Base-by-base conservation (phyloP, 2,329 filamentous ascomycete genomes). In the Cladosporium sp. region DNA sequence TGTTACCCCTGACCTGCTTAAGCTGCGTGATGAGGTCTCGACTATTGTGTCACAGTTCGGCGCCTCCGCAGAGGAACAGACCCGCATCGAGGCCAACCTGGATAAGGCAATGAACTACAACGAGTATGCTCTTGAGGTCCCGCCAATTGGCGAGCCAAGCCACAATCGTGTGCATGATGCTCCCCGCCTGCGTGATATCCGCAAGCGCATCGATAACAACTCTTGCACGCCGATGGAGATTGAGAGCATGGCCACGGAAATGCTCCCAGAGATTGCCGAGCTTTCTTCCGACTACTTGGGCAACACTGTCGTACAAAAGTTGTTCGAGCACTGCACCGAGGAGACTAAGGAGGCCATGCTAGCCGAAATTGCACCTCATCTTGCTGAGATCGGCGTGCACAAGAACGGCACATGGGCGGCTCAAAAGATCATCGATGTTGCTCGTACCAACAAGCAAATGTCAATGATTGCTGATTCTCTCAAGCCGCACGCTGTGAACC, bases 401-500 rank as follows among this genome's bases (percentile, higher is more conserved):
- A 98, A 98, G 80, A 98, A 98, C 63, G 93, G 93, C 55, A 98
- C 93, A 1, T 98, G 93, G 93, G 93, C 93, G 49, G 93, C 93
- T 1, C 93, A 98, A 72, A 98, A 97, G 78, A 97, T 98, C 63
- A 97, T 98, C 59, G 92, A 97, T 62, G 89, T 95, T 6, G 92
- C 90, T 67, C 89, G 93, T 71, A 89, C 86, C 1, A 83, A 86
- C 5, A 74, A 76, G 35, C 91, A 97, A 71, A 92, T 93, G 84
- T 73, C 76, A 40, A 74, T 89, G 72, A 92, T 98, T 63, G 86
- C 93, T 22, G 83, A 95, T 55, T 80, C 88, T 57, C 76, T 97
- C 25, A 85, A 85, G 3, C 84, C 90, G 1, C 96, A 94, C 70
- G 90, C 87, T 0, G 82, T 96, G 40, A 88, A 90, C 2, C 78